These are phyloP conservation scores for Fusarium temperatum DNA, from an alignment of 2,329 filamentous ascomycete genomes.

Conservation along the genomic window DNA sequence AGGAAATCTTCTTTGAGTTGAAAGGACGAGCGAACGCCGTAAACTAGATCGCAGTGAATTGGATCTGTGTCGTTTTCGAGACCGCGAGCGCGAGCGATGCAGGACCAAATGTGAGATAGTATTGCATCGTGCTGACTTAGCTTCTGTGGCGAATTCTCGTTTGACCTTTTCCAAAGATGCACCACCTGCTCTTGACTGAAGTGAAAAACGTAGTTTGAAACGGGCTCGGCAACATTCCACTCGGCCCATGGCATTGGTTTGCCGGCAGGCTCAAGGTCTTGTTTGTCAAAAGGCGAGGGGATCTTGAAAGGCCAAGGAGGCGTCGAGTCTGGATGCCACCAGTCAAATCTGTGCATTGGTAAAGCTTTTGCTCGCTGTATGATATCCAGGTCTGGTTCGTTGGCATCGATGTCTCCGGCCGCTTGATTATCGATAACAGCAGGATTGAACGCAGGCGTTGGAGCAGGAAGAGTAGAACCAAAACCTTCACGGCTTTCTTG, in stretches of 20 bases:
- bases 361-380: conserved; percentile 8
- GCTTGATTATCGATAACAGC: conserved; percentile 24
- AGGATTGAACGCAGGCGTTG: conserved; percentile 9
- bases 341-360: conserved; percentile 39
- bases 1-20: conserved; percentile 20
- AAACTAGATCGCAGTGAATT: conserved; percentile 37
- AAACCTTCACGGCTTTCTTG: neutral
- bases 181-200: conserved; percentile 27
- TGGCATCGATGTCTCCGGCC: conserved; percentile 28
- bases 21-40: conserved; percentile 28
- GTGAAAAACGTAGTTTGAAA: conserved; percentile 38
- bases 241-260: conserved; percentile 38
- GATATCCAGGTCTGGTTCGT: conserved; percentile 1
- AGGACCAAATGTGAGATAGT: conserved; percentile 41
- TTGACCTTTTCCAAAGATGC: conserved; percentile 1
- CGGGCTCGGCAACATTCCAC: conserved; percentile 31
- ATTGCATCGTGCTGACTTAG: conserved; percentile 39
- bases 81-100: conserved; percentile 35
- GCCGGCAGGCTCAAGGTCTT: conserved; percentile 1
- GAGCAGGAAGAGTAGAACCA: accelerated
- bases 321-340: conserved; percentile 25
- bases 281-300: conserved; percentile 2
- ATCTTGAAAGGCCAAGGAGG: conserved; percentile 26
- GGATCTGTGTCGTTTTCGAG: neutral
- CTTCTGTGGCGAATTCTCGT: neutral